Conservation (phyloP, 352 stramenopile species). For the Globisporangium irregulare region DNA sequence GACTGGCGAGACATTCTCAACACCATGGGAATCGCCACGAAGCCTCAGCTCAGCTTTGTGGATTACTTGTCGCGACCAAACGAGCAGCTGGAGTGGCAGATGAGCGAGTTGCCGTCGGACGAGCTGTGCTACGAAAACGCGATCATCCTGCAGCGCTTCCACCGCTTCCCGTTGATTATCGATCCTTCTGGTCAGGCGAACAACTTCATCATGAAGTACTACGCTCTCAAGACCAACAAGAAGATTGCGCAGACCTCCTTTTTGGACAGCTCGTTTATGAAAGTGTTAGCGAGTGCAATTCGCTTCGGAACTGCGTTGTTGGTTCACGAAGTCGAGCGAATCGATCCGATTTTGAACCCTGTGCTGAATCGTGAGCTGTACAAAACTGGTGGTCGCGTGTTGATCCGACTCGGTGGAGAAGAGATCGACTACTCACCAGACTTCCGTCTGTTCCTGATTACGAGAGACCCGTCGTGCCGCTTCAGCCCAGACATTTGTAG, state of each 20-base stretch:
- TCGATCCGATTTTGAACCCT: conserved; percentile 99
- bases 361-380: conserved; percentile 99
- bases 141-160: conserved; percentile 97
- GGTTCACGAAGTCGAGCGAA: conserved; percentile 99
- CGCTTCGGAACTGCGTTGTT: conserved; percentile 98
- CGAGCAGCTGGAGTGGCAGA: conserved; percentile 94
- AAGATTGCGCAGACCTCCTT: conserved; percentile 99
- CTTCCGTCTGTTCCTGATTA: conserved; percentile 99
- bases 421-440: conserved; percentile 99
- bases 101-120: conserved; percentile 95
- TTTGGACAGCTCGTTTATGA: conserved; percentile 99
- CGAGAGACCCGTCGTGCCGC: conserved; percentile 95
- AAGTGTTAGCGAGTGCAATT: conserved; percentile 99
- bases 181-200: conserved; percentile 98
- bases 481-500: conserved; percentile 99
- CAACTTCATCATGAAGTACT: conserved; percentile 98
- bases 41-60: conserved; percentile 87
- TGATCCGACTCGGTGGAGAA: conserved; percentile 97
- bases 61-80: conserved; percentile 96
- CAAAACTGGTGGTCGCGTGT: conserved; percentile 96
- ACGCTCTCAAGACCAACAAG: conserved; percentile 85
- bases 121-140: conserved; percentile 99
- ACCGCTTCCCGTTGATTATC: conserved; percentile 98
- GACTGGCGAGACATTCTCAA: conserved; percentile 95
- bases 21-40: conserved; percentile 89